Conservation (phyloP, 129 eudicot species). For the Rutidosis leptorrhynchoides region DNA sequence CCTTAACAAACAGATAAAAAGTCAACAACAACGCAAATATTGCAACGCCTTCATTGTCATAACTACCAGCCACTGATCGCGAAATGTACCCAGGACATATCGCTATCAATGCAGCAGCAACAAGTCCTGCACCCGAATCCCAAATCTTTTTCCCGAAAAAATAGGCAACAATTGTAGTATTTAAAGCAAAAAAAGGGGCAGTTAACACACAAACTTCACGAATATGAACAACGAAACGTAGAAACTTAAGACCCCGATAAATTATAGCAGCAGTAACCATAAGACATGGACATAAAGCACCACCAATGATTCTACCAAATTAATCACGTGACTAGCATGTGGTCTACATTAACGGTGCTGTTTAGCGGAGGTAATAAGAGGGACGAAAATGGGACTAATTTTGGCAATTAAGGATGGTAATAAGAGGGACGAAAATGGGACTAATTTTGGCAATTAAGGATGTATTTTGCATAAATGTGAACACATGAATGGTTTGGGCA, state of each 20-base stretch:
- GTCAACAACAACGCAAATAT: conserved; percentile 87
- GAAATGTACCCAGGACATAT: conserved; percentile 96
- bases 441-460: too few species aligned
- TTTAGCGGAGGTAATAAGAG: too few species aligned
- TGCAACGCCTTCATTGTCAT: conserved; percentile 91
- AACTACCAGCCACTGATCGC: conserved; percentile 89
- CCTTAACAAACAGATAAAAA: conserved; percentile 87
- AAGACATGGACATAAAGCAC: conserved; percentile 85
- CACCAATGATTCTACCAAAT: conserved; percentile 84
- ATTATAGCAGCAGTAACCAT: conserved; percentile 94
- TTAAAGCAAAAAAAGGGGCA: conserved; percentile 92
- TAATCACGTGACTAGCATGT: too few species aligned
- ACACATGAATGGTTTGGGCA: too few species aligned
- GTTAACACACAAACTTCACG: conserved; percentile 91
- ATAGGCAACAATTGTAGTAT: conserved; percentile 87
- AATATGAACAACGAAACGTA: conserved; percentile 80
- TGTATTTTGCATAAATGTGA: too few species aligned
- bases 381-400: too few species aligned
- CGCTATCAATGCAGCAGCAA: conserved; percentile 87
- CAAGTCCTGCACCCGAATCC: conserved; percentile 93
- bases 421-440: too few species aligned
- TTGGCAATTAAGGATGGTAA: too few species aligned
- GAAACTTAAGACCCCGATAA: conserved; percentile 63
- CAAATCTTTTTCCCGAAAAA: conserved; percentile 91
- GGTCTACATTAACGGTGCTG: too few species aligned